Conservation (phyloP, 2,329 filamentous ascomycete species). For the Phyllosticta capitalensis region DNA sequence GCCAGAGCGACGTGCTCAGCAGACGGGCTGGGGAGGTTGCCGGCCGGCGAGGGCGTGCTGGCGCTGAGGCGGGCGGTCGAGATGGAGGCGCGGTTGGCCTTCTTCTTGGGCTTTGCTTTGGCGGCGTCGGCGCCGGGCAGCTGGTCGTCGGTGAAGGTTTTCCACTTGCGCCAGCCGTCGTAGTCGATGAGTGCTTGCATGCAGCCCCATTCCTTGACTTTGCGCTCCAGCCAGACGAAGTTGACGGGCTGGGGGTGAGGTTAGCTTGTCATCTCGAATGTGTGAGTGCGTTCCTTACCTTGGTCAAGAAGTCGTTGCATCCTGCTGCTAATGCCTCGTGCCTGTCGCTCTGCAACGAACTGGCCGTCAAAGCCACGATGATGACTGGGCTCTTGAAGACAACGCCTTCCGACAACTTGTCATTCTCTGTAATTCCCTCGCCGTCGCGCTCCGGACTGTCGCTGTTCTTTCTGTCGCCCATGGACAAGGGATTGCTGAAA, state of each 20-base stretch:
- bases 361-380: conserved; percentile 92
- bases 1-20: conserved; percentile 3
- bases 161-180: conserved; percentile 97
- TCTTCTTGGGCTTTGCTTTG: conserved; percentile 19
- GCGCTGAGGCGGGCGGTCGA: not conserved
- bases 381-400: conserved; percentile 96
- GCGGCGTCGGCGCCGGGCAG: conserved; percentile 20
- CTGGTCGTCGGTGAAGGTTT: conserved; percentile 53
- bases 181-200: conserved; percentile 99
- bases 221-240: conserved; percentile 93
- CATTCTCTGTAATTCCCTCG: conserved; percentile 47
- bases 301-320: conserved; percentile 96
- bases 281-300: conserved; percentile 48
- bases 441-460: conserved; percentile 14
- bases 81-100: conserved; percentile 6
- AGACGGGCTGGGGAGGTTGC: not conserved
- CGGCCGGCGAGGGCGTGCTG: not conserved
- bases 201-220: conserved; percentile 98
- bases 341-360: conserved; percentile 86
- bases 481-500: conserved; percentile 47
- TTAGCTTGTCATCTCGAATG: not conserved
- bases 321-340: conserved; percentile 91
- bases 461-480: conserved; percentile 24
- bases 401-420: conserved; percentile 54
- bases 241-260: conserved; percentile 65